Conservation (phyloP, 2,329 filamentous ascomycete species). For the Epichloe aotearoae region DNA sequence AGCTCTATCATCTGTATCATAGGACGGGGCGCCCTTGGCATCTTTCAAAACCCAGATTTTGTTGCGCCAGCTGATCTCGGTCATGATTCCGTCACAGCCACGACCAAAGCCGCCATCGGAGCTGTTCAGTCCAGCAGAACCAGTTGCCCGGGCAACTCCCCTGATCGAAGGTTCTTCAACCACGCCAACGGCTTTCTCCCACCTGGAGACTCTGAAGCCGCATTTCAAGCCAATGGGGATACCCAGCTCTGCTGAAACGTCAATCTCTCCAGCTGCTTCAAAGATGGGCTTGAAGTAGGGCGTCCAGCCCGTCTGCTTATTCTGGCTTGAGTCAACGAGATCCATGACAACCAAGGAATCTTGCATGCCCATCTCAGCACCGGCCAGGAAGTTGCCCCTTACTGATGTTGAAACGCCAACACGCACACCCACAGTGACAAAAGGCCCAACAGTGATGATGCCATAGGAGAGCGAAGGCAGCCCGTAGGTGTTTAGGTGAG, state of each 20-base stretch:
- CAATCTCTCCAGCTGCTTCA: constrained; percentile 15
- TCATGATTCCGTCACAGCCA: constrained; percentile 15
- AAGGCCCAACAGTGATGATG: constrained; percentile 14
- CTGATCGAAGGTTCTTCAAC: constrained; percentile 17
- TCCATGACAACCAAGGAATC: constrained; percentile 9
- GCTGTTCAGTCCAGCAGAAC: constrained; percentile 5
- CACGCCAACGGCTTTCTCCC: constrained; percentile 11
- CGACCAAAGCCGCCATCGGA: constrained; percentile 10
- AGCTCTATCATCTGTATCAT: constrained; percentile 12
- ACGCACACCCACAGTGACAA: constrained; percentile 11
- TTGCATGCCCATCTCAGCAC: constrained; percentile 14
- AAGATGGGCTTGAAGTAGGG: constrained; percentile 18
- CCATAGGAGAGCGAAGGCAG: constrained; percentile 15
- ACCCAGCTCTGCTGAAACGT: constrained; percentile 13
- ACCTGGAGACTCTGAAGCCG: constrained; percentile 11
- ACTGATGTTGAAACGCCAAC: constrained; percentile 12
- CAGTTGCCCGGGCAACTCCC: constrained; percentile 10
- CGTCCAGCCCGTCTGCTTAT: constrained; percentile 10
- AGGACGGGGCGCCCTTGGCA: constrained; percentile 6
- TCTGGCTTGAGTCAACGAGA: constrained; percentile 11
- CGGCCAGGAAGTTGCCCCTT: constrained; percentile 15
- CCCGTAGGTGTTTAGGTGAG: constrained; percentile 12
- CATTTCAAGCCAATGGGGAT: constrained; percentile 16
- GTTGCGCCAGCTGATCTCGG: constrained; percentile 17
- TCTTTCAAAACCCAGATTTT: constrained; percentile 10